A percentile compares a stretch with the other conserved stretches of the same genome.
Evolutionary conservation across 371 early-diverging fungal species (phyloP).

Genomic region (Rhizopus sp.): DNA sequence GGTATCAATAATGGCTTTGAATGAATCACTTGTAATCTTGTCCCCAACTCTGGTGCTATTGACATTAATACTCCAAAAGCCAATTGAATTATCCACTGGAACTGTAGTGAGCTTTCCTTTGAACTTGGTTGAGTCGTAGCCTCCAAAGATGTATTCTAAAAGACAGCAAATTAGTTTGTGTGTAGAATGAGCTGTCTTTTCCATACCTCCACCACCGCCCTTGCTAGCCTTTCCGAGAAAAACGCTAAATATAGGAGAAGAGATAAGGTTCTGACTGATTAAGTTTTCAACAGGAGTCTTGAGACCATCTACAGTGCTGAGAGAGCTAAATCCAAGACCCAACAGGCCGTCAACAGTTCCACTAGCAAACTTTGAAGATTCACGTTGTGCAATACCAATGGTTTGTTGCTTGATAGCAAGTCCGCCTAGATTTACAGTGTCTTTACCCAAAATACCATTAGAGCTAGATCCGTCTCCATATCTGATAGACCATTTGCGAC

Average conservation of each 20-base stretch:
- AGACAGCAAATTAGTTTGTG: neutral
- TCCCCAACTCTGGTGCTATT: conserved; percentile 23
- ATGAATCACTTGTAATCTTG: conserved; percentile 8
- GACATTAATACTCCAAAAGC: conserved; percentile 51
- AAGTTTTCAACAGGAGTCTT: conserved; percentile 43
- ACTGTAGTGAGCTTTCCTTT: conserved; percentile 53
- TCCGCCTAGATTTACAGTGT: conserved; percentile 28
- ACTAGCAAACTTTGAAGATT: conserved; percentile 12
- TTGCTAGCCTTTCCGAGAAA: conserved; percentile 29
- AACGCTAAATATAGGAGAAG: conserved; percentile 34
- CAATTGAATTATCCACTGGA: conserved; percentile 42
- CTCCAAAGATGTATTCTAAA: conserved; percentile 46
- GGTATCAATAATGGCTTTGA: conserved; percentile 58
- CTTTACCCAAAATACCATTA: conserved; percentile 27
- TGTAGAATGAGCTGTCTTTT: neutral
- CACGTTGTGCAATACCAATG: conserved; percentile 24
- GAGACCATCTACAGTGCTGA: conserved; percentile 35
- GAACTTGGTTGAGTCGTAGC: conserved; percentile 42
- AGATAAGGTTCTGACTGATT: conserved; percentile 39
- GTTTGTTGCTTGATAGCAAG: conserved; percentile 25
- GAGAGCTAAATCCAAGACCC: conserved; percentile 49
- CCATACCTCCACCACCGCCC: conserved; percentile 36
- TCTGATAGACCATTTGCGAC: conserved; percentile 44
- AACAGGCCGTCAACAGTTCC: conserved; percentile 27
- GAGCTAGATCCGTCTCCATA: conserved; percentile 54